Conservation (phyloP, 805 yeast genomes). For the Kluyveromyces aestuarii region DNA sequence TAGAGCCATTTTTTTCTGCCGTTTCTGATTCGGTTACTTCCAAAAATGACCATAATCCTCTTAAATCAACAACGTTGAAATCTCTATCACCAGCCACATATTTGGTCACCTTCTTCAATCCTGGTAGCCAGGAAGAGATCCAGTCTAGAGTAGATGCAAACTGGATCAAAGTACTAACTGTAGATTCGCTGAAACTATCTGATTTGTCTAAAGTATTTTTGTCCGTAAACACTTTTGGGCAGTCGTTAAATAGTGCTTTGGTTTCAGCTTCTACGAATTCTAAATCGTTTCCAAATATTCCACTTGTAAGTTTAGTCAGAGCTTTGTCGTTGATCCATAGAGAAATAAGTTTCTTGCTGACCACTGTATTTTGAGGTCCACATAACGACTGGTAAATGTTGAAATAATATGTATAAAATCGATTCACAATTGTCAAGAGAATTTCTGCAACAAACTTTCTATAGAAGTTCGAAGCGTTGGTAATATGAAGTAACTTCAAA, state of each 20-base stretch:
- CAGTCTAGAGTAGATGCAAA: constrained; percentile 47
- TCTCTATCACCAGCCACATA: constrained; percentile 3
- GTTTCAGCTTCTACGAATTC: constrained; percentile 22
- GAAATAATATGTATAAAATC: constrained; percentile 31
- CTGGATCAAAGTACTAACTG: constrained; percentile 42
- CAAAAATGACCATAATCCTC: constrained; percentile 33
- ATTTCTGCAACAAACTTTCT: constrained; percentile 43
- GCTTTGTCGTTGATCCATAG: constrained; percentile 31
- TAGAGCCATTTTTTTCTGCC: constrained; percentile 7
- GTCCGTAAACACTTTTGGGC: constrained; percentile 23
- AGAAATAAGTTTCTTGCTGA: constrained; percentile 18
- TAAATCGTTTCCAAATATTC: constrained; percentile 20
- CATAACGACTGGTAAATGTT: constrained; percentile 24
- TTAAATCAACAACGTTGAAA: constrained; percentile 18
- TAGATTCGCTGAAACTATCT: constrained; percentile 45
- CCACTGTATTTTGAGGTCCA: constrained; percentile 13
- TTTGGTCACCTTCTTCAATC: constrained; percentile 35
- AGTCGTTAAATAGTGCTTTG: constrained; percentile 18
- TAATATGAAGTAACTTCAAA: constrained; percentile 21
- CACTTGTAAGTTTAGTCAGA: constrained; percentile 25
- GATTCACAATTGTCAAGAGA: constrained; percentile 29
- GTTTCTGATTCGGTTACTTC: constrained; percentile 25
- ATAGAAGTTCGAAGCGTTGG: constrained; percentile 32
- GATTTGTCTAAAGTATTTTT: constrained; percentile 30
- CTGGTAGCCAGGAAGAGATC: constrained; percentile 53